Conservation (phyloP, 1,284 basidiomycete genomes). For the Boletellus dicymbophilus region DNA sequence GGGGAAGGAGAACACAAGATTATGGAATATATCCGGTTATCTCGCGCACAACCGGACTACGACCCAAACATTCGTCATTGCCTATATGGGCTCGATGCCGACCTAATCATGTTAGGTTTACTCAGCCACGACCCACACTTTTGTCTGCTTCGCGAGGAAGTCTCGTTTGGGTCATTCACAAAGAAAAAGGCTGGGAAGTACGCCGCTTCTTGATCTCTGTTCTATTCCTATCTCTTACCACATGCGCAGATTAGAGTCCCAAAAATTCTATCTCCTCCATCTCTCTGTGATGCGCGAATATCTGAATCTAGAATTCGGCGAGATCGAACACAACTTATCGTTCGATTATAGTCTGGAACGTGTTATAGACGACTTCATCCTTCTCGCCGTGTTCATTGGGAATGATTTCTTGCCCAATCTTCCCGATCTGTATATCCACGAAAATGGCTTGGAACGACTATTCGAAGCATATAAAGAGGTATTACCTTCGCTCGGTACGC, state of each 20-base stretch:
- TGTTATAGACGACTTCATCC: slow-evolving; percentile 99
- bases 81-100: slow-evolving; percentile 99
- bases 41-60: slow-evolving; percentile 84
- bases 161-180: slow-evolving; percentile 87
- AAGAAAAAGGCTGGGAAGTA: too few species aligned
- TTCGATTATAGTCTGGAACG: slow-evolving; percentile 96
- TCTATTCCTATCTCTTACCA: too few species aligned
- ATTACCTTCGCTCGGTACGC: slow-evolving; percentile 92
- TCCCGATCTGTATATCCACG: slow-evolving; percentile 97
- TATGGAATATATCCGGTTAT: slow-evolving; percentile 97
- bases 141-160: slow-evolving; percentile 96
- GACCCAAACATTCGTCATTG: slow-evolving; percentile 97
- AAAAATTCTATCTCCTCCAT: slow-evolving; percentile 83
- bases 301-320: slow-evolving; percentile 92
- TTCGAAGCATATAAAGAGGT: slow-evolving; percentile 96
- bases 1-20: slow-evolving; percentile 99
- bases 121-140: slow-evolving; percentile 99
- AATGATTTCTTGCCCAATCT: slow-evolving; percentile 99
- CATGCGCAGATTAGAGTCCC: too few species aligned
- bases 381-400: slow-evolving; percentile 99
- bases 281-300: slow-evolving; percentile 96
- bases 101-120: slow-evolving; percentile 98
- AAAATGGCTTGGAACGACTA: slow-evolving; percentile 97
- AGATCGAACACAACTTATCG: slow-evolving; percentile 78
- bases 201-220: too few species aligned